Base-by-base conservation (phyloP, 208 protist genomes). In the Trypanosoma cruzi region DNA sequence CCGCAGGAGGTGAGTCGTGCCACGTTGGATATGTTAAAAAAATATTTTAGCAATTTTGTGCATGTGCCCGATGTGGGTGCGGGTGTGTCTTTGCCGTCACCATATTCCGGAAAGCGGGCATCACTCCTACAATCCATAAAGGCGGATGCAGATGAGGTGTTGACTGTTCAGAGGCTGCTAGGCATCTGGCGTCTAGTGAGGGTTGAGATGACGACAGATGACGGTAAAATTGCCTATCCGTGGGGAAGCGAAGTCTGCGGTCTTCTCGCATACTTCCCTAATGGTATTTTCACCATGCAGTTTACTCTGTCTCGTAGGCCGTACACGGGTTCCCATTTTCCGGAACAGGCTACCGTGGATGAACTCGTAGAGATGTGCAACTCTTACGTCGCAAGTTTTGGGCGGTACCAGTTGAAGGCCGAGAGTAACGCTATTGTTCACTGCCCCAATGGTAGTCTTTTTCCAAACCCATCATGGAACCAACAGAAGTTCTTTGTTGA, bases 211-310 rank as follows among this genome's bases (percentile, higher is more conserved):
- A 61, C 65, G 22, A 77, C 86, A 28, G 79, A n/a, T 5, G 82
- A 92, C 57, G 85, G 91, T 16, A 79, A 81, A 22, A 75, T 96
- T 26, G 79, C 82, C 50, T 94, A 88, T 37, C 91, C 91, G 14
- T 96, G 91, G 91, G 91, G 91, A 11, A 79, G 85, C 10, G 77
- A 85, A 20, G 86, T 96, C 0, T 54, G 55, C 11, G 91, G 91
- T 16, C 26, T 90, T 37, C 86, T 93, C 14, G 66, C 87, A 26
- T 93, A 94, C 75, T 70, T 66, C 18, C 34, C 71, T 10, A 68
- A 62, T 26, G 84, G 79, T 2, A 53, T 73, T 36, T 92, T 84
- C 65, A 79, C 83, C n/a, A 62, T 94, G 64, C 91, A 94, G 62
- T 58, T 92, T n/a, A 59, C 76, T n/a, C 49, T 82, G 4, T 34